Percentiles rank a stretch among this genome's conserved stretches.
phyloP scores from a whole-genome alignment of 2,329 filamentous ascomycete genomes.

The Alternaria dauci region DNA sequence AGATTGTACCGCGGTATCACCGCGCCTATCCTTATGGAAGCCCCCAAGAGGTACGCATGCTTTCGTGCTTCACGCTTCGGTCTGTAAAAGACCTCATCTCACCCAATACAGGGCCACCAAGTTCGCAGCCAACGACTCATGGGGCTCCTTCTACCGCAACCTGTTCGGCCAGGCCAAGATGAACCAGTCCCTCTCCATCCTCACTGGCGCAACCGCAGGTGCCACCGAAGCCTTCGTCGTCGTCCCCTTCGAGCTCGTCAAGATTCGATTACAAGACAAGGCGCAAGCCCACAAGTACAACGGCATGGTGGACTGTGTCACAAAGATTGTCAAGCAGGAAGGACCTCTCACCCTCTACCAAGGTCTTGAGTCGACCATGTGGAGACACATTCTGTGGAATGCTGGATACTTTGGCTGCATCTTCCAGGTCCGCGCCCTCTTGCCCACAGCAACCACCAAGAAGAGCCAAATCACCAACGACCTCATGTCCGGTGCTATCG shows the following conservation, averaged over 20 bases:
- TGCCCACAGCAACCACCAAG: conserved; percentile 85
- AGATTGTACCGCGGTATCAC: conserved; percentile 94
- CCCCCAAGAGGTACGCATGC: conserved; percentile 72
- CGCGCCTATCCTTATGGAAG: conserved; percentile 97
- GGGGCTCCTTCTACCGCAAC: conserved; percentile 93
- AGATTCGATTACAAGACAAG: conserved; percentile 97
- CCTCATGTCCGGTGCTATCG: conserved; percentile 82
- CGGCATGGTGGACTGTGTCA: conserved; percentile 80
- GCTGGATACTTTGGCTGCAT: conserved; percentile 98
- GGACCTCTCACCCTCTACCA: conserved; percentile 92
- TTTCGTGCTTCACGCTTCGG: neutral
- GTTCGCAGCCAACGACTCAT: conserved; percentile 98
- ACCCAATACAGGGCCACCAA: conserved; percentile 77
- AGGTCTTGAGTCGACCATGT: conserved; percentile 94
- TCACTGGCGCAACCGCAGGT: conserved; percentile 93
- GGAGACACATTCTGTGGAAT: conserved; percentile 95
- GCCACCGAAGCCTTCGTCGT: conserved; percentile 97
- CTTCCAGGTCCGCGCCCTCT: conserved; percentile 88
- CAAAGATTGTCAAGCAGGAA: conserved; percentile 84
- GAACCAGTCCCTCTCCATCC: conserved; percentile 88
- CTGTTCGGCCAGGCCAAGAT: conserved; percentile 85
- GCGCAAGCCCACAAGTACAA: conserved; percentile 88
- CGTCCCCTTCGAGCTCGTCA: conserved; percentile 97
- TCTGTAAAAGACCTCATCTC: neutral
- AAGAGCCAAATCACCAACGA: conserved; percentile 84